Evolutionary conservation across 2,329 filamentous ascomycete species (phyloP), one percentile per base, ranked within the genome.

Genomic region (Sclerotinia nivalis): DNA sequence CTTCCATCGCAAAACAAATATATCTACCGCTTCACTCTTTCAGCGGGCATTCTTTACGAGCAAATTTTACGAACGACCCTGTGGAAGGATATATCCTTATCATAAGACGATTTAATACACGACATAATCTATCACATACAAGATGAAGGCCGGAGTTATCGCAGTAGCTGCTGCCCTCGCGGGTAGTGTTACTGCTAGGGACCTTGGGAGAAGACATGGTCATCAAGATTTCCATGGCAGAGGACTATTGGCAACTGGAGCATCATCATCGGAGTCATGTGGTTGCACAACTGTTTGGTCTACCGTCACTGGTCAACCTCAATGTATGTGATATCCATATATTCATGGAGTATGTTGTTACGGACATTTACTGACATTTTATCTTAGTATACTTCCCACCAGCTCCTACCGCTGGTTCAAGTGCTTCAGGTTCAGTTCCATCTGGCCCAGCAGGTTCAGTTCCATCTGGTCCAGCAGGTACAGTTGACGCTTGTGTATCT

Each of bases 11-110:
- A 84, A 85, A 83, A 81, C 83, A 82, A 78, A 82, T 82, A 76
- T 79, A 55, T 67, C 81, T 78, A 90, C 89, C 89, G 90, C 90
- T 92, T 92, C 91, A 93, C 89, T 93, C 92, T 81, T 93, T 94
- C 83, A 93, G 91, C 91, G 91, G 91, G 87, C 90, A 89, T 84
- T 92, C 89, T 74, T 70, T 66, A 61, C 60, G 28, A 69, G 69
- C 61, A 69, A 68, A 71, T 74, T 73, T 69, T 72, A 73, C 71
- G 25, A 69, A 66, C 31, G 22, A 67, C 15, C 31, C 25, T 40
- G 55, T 58, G 55, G 31, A 34, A 40, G 55, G 31, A 40, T 58
- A 58, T n/a, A 12, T n/a, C 37, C 43, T 47, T 40, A 69, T 60
- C 66, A 52, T 69, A 50, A 28, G 25, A 37, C 45, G 45, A 40